phyloP scores from a whole-genome alignment of 495 filamentous ascomycete genomes.

The Tuber melanosporum region DNA sequence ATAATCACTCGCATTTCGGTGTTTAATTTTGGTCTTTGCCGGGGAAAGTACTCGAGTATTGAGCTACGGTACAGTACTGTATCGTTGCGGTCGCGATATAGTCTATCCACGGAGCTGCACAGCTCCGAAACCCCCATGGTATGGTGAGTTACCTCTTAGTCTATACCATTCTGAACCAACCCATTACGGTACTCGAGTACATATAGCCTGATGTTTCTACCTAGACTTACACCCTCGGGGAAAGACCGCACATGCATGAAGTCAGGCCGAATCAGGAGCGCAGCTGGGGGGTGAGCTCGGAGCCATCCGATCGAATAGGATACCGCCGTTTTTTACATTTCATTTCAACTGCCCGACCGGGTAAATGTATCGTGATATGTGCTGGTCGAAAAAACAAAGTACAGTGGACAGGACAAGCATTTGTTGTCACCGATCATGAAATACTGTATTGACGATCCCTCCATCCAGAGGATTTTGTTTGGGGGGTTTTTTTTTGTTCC shows the following conservation, averaged over 20 bases:
- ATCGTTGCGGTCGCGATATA: background rate
- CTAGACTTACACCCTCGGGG: background rate
- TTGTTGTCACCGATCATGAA: background rate
- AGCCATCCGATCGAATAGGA: background rate
- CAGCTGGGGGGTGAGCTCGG: background rate
- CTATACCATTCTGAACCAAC: background rate
- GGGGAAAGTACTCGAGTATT: too few relatives aligned
- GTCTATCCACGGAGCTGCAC: background rate
- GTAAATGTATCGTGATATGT: background rate
- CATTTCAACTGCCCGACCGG: background rate
- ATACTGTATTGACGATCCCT: background rate
- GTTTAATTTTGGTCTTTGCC: background rate
- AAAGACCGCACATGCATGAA: background rate
- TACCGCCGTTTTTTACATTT: background rate
- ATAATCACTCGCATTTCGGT: background rate
- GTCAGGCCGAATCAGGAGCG: background rate
- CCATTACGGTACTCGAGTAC: background rate
- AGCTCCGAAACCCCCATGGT: background rate
- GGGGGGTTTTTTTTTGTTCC: background rate
- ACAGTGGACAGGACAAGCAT: background rate
- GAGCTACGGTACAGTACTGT: background rate
- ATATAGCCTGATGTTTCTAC: background rate
- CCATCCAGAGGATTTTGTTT: background rate
- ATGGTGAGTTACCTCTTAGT: background rate
- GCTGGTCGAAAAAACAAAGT: constrained; percentile 2